phyloP scores from a whole-genome alignment of 2,329 filamentous ascomycete genomes.

The Capronia americana region DNA sequence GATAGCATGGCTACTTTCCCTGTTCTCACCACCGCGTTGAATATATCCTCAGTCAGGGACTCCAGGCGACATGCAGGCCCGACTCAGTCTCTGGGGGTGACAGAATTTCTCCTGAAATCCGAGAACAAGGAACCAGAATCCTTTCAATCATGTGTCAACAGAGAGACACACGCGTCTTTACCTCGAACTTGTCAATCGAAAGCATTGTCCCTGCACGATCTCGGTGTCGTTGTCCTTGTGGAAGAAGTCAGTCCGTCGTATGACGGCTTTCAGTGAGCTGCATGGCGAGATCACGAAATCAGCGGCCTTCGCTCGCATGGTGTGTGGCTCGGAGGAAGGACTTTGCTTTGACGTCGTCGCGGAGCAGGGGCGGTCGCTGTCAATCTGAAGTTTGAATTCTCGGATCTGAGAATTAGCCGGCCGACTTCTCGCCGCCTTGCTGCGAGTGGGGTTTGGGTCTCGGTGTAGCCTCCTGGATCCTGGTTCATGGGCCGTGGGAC shows the following conservation, averaged over 20 bases:
- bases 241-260: neutral
- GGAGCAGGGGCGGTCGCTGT: neutral
- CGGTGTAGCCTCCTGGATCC: constrained; percentile 1
- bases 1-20: too few relatives aligned
- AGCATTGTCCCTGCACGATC: neutral
- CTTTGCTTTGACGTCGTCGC: constrained; percentile 3
- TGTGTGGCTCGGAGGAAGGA: neutral
- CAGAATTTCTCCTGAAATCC: constrained; percentile 9
- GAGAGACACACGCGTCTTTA: neutral
- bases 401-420: neutral
- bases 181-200: constrained; percentile 7
- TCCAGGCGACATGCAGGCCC: too few relatives aligned
- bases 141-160: constrained; percentile 1
- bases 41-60: too few relatives aligned
- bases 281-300: neutral
- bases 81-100: neutral
- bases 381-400: constrained; percentile 2
- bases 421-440: neutral
- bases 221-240: constrained; percentile 2
- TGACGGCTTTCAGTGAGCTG: constrained; percentile 1
- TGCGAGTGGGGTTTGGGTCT: constrained; percentile 1
- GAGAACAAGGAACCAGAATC: neutral
- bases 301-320: neutral
- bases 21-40: too few relatives aligned
- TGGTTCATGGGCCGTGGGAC: constrained; percentile 16